Evolutionary conservation across 2,329 filamentous ascomycete species (phyloP).

Genomic region (Sclerotinia borealis): DNA sequence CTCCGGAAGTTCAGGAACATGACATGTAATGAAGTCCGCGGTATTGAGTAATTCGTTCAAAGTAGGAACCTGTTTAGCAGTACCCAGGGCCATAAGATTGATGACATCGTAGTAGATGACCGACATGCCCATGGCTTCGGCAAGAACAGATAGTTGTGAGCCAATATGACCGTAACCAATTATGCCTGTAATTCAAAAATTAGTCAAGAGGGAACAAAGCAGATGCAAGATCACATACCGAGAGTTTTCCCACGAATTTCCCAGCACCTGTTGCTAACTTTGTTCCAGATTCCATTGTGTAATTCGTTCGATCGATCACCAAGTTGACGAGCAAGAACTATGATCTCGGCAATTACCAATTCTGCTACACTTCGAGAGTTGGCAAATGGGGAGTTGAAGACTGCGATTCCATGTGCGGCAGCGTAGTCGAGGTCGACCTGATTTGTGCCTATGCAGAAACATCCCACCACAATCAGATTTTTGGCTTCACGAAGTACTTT

Average conservation of each 20-base stretch:
- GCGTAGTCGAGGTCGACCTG: conserved; percentile 84
- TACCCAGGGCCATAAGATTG: conserved; percentile 91
- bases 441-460: conserved; percentile 98
- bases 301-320: conserved; percentile 91
- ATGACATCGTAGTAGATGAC: conserved; percentile 97
- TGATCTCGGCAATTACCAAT: conserved; percentile 91
- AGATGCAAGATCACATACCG: conserved; percentile 42
- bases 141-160: conserved; percentile 88
- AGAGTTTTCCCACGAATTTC: conserved; percentile 97
- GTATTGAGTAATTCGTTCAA: conserved; percentile 69
- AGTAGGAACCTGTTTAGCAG: conserved; percentile 72
- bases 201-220: not conserved
- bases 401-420: conserved; percentile 79
- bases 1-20: conserved; percentile 89
- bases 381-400: conserved; percentile 98
- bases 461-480: conserved; percentile 91
- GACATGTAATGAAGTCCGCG: conserved; percentile 88
- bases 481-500: conserved; percentile 82
- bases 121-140: conserved; percentile 95
- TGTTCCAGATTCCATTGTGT: conserved; percentile 95
- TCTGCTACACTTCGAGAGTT: conserved; percentile 97
- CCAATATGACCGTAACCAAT: conserved; percentile 97
- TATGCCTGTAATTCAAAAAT: conserved; percentile 51
- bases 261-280: conserved; percentile 95
- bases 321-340: conserved; percentile 82